Conservation (phyloP, 352 stramenopile genomes). For the Globisporangium orthogonon region DNA sequence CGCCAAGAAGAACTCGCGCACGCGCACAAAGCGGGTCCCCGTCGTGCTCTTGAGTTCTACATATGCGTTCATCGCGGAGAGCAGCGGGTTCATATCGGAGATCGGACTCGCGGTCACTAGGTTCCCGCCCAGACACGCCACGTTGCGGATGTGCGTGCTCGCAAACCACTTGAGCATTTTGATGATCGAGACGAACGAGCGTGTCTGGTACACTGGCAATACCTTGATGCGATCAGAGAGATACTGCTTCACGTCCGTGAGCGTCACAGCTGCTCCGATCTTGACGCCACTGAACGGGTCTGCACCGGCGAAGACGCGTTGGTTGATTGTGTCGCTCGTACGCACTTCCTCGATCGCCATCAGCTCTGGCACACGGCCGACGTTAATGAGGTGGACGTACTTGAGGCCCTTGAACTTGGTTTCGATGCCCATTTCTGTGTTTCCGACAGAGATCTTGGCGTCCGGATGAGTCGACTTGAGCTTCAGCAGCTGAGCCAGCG, state of each 20-base stretch:
- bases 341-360: slow-evolving; percentile 34
- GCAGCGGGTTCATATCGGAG: slow-evolving; percentile 96
- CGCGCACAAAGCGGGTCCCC: slow-evolving; percentile 34
- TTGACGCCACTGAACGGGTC: slow-evolving; percentile 55
- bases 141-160: slow-evolving; percentile 96
- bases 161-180: slow-evolving; percentile 97
- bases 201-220: slow-evolving; percentile 36
- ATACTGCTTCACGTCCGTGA: slow-evolving; percentile 67
- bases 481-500: slow-evolving; percentile 82
- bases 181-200: slow-evolving; percentile 48
- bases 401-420: slow-evolving; percentile 91
- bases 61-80: slow-evolving; percentile 83
- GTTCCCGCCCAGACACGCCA: slow-evolving; percentile 94
- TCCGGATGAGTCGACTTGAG: slow-evolving; percentile 80
- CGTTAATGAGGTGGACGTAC: slow-evolving; percentile 64
- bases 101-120: slow-evolving; percentile 96
- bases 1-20: slow-evolving; percentile 93
- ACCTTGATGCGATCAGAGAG: slow-evolving; percentile 30
- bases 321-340: slow-evolving; percentile 40
- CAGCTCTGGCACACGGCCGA: slow-evolving; percentile 65
- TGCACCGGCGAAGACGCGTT: slow-evolving; percentile 26
- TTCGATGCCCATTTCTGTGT: slow-evolving; percentile 97
- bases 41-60: slow-evolving; percentile 47
- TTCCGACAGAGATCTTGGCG: slow-evolving; percentile 93
- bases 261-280: slow-evolving; percentile 74